These are phyloP conservation scores for Hypoxylon perforatum DNA, from an alignment of 495 filamentous ascomycete genomes.

Conservation along the genomic window DNA sequence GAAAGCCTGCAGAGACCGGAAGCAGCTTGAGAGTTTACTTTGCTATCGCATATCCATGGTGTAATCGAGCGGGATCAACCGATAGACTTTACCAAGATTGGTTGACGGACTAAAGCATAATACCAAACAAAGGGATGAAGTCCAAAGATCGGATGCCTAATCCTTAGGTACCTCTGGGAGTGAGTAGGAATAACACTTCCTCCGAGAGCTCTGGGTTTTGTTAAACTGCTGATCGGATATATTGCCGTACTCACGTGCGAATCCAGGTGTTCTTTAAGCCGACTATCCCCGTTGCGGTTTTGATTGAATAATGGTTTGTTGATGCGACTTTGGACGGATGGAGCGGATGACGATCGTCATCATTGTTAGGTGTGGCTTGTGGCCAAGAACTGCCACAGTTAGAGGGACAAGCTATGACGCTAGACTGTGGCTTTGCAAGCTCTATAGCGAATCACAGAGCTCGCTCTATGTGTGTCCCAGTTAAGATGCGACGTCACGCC, in stretches of 20 bases:
- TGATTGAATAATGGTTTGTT: constrained; percentile 4
- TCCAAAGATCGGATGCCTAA: too few species aligned
- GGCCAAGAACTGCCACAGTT: constrained; percentile 7
- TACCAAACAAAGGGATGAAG: too few species aligned
- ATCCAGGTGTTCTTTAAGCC: background rate
- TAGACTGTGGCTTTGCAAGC: constrained; percentile 13
- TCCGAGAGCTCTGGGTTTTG: too few species aligned
- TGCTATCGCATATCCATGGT: too few species aligned
- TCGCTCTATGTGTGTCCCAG: constrained; percentile 3
- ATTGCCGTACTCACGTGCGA: background rate
- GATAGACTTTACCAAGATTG: too few species aligned
- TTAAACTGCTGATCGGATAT: too few species aligned
- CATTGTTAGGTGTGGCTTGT: constrained; percentile 24
- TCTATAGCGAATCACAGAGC: constrained; percentile 21
- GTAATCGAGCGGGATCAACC: too few species aligned
- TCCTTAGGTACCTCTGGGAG: too few species aligned
- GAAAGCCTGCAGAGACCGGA: too few species aligned
- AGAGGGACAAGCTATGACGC: constrained; percentile 33
- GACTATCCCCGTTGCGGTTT: background rate
- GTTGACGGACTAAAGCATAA: too few species aligned
- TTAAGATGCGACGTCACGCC: constrained; percentile 19
- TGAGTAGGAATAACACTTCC: too few species aligned
- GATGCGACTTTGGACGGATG: constrained; percentile 26
- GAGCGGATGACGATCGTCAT: constrained; percentile 40
- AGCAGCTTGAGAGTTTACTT: too few species aligned